Evolutionary conservation across 306 rosid genomes (phyloP).

Genomic region (Hippophae tibetana): DNA sequence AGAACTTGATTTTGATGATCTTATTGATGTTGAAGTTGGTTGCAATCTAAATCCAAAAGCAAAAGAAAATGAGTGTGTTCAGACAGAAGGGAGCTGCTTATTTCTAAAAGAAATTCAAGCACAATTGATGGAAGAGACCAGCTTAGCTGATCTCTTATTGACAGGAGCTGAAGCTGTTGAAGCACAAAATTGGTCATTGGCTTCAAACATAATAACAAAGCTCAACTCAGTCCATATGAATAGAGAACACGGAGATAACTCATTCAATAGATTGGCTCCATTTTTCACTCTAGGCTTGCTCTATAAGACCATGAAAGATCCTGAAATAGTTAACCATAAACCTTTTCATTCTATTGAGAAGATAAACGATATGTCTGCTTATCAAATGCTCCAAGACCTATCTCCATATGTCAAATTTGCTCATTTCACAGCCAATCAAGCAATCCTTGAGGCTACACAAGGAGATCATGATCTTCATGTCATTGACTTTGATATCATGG

Average conservation of each 20-base stretch:
- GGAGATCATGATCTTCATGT: constrained; percentile 40
- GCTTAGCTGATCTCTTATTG: constrained; percentile 50
- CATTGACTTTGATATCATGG: constrained; percentile 65
- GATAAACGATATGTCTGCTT: constrained; percentile 24
- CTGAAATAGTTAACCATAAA: constrained; percentile 10
- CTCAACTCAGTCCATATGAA: constrained; percentile 22
- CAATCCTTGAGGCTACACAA: constrained; percentile 49
- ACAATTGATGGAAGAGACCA: constrained; percentile 48
- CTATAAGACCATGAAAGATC: constrained; percentile 19
- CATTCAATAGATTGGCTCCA: constrained; percentile 42
- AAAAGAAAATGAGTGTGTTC: constrained; percentile 14
- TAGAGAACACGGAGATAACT: constrained; percentile 21
- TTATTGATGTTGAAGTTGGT: constrained; percentile 4
- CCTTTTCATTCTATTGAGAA: constrained; percentile 15
- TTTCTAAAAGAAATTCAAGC: constrained; percentile 38
- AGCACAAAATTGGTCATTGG: constrained; percentile 37
- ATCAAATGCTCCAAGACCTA: constrained; percentile 53
- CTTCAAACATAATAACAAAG: constrained; percentile 30
- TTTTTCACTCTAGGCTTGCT: constrained; percentile 46
- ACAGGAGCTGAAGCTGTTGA: constrained; percentile 67
- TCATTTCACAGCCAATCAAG: constrained; percentile 71
- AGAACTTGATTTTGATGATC: neutral
- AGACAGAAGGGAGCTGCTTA: constrained; percentile 12
- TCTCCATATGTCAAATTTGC: constrained; percentile 57
- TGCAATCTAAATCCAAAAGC: neutral